A percentile compares a stretch with the other conserved stretches of the same genome.
phyloP scores from a whole-genome alignment of 2,329 filamentous ascomycete species.

The Beauveria rudraprayagi region DNA sequence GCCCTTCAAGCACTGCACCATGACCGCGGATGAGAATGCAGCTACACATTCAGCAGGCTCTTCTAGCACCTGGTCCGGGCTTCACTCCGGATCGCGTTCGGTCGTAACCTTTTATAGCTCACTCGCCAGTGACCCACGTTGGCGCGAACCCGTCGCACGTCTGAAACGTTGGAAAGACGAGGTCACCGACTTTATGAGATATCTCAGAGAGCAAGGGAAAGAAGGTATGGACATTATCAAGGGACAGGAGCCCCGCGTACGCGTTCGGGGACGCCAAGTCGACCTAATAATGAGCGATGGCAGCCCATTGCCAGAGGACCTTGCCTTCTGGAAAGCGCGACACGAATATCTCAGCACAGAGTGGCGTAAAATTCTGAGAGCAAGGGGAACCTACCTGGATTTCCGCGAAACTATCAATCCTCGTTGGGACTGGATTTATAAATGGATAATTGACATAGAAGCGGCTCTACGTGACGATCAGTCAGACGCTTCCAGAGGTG shows the following conservation, averaged over 20 bases:
- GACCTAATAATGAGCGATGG: neutral
- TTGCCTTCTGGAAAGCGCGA: neutral
- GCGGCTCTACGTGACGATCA: no score
- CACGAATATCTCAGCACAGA: neutral
- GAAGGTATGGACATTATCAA: neutral
- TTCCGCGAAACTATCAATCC: no score
- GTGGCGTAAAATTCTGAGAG: neutral
- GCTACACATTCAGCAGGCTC: neutral
- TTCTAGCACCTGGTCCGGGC: neutral
- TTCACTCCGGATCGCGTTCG: accelerated
- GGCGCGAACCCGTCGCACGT: neutral
- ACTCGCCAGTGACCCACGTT: neutral
- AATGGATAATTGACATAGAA: no score
- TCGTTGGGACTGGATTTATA: no score
- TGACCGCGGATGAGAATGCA: neutral
- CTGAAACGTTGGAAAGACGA: accelerated
- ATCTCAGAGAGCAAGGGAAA: neutral
- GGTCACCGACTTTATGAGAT: accelerated
- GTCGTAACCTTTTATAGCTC: neutral
- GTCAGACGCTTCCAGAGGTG: no score
- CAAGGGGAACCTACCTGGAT: no score
- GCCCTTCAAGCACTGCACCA: neutral
- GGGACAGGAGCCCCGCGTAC: neutral
- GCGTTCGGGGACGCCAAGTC: neutral
- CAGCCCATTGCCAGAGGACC: neutral